Base-by-base conservation (phyloP, 139 green algal species). In the Closterium sp. region DNA sequence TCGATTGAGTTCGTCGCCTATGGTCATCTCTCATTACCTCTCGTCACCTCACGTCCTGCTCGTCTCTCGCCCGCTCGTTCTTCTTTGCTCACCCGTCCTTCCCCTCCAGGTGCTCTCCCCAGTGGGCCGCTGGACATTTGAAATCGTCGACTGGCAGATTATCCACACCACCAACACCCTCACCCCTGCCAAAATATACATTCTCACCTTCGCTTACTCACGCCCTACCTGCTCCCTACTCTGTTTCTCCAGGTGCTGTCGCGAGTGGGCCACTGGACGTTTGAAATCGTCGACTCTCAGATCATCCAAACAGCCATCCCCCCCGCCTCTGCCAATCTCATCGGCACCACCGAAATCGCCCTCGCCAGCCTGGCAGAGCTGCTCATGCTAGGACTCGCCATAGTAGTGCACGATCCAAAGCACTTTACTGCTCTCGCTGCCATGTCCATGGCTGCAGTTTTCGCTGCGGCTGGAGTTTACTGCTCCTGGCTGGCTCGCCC, bases 291-390 rank as follows among this genome's bases (percentile, higher is more conserved):
- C 21, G 91, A 94, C 24, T 30, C 91, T 28, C 91, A 94, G 34
- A 94, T 94, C 30, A 95, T 94, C 90, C 91, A 94, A 92, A 94
- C 90, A 5, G 70, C 90, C 34, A 86, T 93, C 85, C 90, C 90
- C 28, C 24, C 22, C 9, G 32, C 90, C 2, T 29, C 95, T 0
- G 91, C 91, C 24, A 89, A 85, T 38, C 27, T 92, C 21, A 85
- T 94, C 62, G 88, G 90, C 21, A 90, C 91, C 27, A 93, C 90
- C 27, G 91, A 94, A 92, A 27, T 94, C 28, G 31, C 91, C 22
- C 90, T 94, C 31, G 92, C 31, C 29, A 94, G 90, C 90, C 73
- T 94, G 13, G 91, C 89, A 22, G 91, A 94, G 88, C 70, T 94
- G 5, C 22, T 94, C 6, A 94, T 94, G 91, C 73, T 92, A 17